A percentile compares a stretch with the other conserved stretches of the same genome.
Evolutionary conservation across 1,139 yeast genomes (phyloP).

Genomic region (Scheffersomyces cryptocercus): DNA sequence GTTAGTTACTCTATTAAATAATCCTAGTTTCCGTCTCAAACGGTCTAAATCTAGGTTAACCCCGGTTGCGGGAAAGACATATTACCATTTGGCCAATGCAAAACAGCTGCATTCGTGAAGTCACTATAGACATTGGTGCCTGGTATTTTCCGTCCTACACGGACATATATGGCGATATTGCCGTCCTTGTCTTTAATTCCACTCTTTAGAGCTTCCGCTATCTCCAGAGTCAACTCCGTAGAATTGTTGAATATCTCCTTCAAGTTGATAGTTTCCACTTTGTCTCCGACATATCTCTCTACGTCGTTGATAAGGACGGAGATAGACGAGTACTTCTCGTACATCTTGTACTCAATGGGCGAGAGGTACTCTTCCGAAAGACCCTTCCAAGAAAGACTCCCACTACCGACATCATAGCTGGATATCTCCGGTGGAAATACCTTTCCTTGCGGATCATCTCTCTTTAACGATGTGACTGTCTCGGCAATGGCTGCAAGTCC

Average conservation of each 20-base stretch:
- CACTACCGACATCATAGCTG: conserved; percentile 33
- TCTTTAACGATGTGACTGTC: conserved; percentile 62
- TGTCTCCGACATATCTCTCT: conserved; percentile 66
- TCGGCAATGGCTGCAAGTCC: conserved; percentile 89
- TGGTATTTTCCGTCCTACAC: conserved; percentile 56
- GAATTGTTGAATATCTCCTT: conserved; percentile 36
- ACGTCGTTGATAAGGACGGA: conserved; percentile 76
- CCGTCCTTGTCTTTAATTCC: conserved; percentile 25
- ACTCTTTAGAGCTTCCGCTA: conserved; percentile 13
- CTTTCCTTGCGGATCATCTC: conserved; percentile 75
- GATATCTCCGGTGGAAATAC: conserved; percentile 58
- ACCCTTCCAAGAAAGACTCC: conserved; percentile 36
- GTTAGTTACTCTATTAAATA: too few relatives aligned
- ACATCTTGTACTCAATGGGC: conserved; percentile 5
- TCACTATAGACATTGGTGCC: conserved; percentile 44
- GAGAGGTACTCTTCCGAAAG: conserved; percentile 4
- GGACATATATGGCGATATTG: conserved; percentile 46
- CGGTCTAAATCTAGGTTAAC: conserved; percentile 9
- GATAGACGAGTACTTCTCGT: conserved; percentile 38
- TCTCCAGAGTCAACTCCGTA: conserved; percentile 15
- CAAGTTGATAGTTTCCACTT: conserved; percentile 41
- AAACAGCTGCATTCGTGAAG: conserved; percentile 57
- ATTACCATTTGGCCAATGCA: conserved; percentile 59
- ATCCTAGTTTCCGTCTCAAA: too few relatives aligned
- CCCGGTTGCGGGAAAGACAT: conserved; percentile 34